Base-by-base conservation (phyloP, 371 early-diverging fungal species). In the Lichtheimia ornata region DNA sequence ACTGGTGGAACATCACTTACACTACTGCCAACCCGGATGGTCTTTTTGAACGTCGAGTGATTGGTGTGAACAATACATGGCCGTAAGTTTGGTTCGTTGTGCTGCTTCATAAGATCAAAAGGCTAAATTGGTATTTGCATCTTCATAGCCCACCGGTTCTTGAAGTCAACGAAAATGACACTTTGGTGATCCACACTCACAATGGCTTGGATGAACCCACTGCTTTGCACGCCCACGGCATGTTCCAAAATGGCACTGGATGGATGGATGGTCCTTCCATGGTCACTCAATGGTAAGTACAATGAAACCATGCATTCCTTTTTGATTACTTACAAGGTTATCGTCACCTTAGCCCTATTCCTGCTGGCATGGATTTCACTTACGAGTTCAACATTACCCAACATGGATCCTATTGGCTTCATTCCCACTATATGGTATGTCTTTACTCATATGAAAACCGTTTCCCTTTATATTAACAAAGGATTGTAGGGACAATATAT, bases 1-100 rank as follows among this genome's bases (percentile, higher is more conserved):
- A 85, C 57, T 75, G 88, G 74, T 91, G 92, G 91, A 75, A 89
- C 50, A 82, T 92, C 45, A 84, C 82, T n/a, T 92, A 89, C 56
- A 77, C 88, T 18, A 79, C 79, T 35, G 84, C 78, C 55, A 91
- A 89, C 64, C 88, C 92, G 20, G 90, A 91, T 63, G 88, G 86
- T 53, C 67, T 83, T 18, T 71, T 66, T 57, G 76, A 84, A 45
- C 81, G 91, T 51, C 78, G 87, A 12, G 89, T 85, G 9, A 86
- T 94, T 27, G 91, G 92, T 49, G 85, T 92, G 59, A 93, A 94
- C 65, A 84, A 85, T 3, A 65, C 70, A 43, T 90, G 88, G 80
- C 94, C 93, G 74, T 84, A 85, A 64, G 87, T 83, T 25, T 20
- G 13, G 22, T 22, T 22, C 1, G 30, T 14, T 22, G 1, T 49